These are phyloP conservation scores for Prunus armeniaca DNA, from an alignment of 306 rosid species.

Conservation along the genomic window DNA sequence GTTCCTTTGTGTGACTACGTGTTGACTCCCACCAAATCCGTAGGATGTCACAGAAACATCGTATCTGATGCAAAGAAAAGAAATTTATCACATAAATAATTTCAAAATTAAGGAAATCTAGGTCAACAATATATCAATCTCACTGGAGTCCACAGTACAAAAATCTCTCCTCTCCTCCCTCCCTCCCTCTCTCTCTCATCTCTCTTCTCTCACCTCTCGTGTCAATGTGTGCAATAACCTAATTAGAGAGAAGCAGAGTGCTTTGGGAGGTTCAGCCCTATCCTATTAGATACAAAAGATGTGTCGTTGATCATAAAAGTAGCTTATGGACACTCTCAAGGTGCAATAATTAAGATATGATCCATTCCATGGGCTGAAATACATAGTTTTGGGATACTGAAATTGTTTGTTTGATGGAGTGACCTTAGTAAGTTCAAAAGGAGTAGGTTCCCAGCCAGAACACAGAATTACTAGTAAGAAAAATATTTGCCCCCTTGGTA, in stretches of 20 bases:
- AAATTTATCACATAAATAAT: constrained; percentile 6
- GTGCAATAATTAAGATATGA: neutral
- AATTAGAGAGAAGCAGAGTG: neutral
- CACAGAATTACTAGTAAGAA: neutral
- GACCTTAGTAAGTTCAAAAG: neutral
- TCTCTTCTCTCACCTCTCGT: no score
- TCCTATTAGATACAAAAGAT: neutral
- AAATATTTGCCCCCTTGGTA: neutral
- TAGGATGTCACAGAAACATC: constrained; percentile 56
- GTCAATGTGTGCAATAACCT: no score
- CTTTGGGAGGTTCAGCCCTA: neutral
- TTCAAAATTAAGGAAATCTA: neutral
- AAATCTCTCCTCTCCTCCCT: neutral
- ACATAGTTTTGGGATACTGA: neutral
- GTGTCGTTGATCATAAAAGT: neutral
- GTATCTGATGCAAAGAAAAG: constrained; percentile 48
- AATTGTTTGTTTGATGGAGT: neutral
- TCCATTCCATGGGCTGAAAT: neutral
- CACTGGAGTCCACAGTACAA: neutral
- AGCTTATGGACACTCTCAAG: neutral
- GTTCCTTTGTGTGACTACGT: constrained; percentile 90
- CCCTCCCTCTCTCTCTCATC: no score
- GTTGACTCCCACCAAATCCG: constrained; percentile 92
- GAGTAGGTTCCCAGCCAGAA: neutral
- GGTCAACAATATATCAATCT: neutral